Percentiles rank a stretch among this genome's conserved stretches.
These are phyloP conservation scores for Magnaporthales sp. DNA, from an alignment of 2,329 filamentous ascomycete genomes.

Conservation along the genomic window DNA sequence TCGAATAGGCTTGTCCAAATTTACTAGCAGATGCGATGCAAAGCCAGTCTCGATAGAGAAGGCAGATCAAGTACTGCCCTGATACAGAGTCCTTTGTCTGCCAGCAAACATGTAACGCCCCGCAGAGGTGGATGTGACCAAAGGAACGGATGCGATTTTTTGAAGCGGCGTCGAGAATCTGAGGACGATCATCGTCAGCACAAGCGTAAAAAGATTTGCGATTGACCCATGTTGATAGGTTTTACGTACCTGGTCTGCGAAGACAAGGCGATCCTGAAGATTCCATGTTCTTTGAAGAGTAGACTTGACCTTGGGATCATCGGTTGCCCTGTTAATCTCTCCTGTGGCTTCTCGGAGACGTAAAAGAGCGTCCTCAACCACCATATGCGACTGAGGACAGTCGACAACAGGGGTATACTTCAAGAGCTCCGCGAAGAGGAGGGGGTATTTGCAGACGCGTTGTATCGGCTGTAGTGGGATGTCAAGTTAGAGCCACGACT, in stretches of 20 bases:
- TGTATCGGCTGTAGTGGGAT: constrained; percentile 69
- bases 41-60: constrained; percentile 74
- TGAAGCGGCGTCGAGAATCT: constrained; percentile 43
- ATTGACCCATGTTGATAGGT: neutral
- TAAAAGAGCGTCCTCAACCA: constrained; percentile 65
- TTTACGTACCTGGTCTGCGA: constrained; percentile 57
- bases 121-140: constrained; percentile 74
- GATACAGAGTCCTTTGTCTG: constrained; percentile 58
- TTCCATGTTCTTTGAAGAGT: constrained; percentile 76
- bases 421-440: constrained; percentile 76
- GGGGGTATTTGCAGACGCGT: constrained; percentile 80
- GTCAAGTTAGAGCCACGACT: neutral
- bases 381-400: constrained; percentile 73
- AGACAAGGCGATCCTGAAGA: constrained; percentile 71
- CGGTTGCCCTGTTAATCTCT: constrained; percentile 77
- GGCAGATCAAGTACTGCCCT: constrained; percentile 76
- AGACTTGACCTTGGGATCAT: constrained; percentile 60
- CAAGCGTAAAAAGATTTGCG: constrained; percentile 1
- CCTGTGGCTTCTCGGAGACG: constrained; percentile 65
- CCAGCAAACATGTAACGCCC: constrained; percentile 76
- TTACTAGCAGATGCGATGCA: constrained; percentile 63
- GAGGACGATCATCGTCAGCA: neutral
- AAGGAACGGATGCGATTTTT: constrained; percentile 67
- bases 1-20: constrained; percentile 58
- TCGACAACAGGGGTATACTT: constrained; percentile 78